A percentile compares a stretch with the other conserved stretches of the same genome.
Evolutionary conservation across 2,329 filamentous ascomycete genomes (phyloP).

Genomic region (Fusarium oligoseptatum): DNA sequence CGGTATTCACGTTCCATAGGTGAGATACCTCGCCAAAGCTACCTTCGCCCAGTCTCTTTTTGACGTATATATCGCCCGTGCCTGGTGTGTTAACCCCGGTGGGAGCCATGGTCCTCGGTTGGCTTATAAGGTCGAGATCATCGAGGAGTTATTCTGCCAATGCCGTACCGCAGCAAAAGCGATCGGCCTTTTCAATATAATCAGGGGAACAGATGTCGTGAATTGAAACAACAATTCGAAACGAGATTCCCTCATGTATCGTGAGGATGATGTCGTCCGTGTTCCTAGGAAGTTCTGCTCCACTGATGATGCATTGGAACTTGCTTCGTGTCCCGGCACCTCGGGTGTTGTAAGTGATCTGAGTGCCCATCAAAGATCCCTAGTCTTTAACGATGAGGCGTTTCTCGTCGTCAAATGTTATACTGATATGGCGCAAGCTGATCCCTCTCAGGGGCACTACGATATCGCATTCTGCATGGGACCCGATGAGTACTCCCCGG

Average conservation of each 20-base stretch:
- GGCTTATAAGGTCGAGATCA: neutral
- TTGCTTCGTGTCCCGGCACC: neutral
- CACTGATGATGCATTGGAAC: neutral
- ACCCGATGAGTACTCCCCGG: neutral
- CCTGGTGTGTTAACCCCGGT: neutral
- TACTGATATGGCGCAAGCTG: conserved; percentile 4
- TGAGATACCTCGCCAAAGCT: neutral
- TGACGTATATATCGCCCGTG: neutral
- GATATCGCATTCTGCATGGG: neutral
- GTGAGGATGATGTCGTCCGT: neutral
- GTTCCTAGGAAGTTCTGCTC: neutral
- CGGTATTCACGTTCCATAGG: neutral
- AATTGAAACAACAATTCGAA: neutral
- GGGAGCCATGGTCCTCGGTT: neutral
- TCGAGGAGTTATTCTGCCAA: neutral
- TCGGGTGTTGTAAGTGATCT: neutral
- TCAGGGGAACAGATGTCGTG: conserved; percentile 10
- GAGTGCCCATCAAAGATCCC: neutral
- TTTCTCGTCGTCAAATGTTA: conserved; percentile 35
- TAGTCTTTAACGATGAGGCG: neutral
- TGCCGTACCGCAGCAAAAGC: conserved; percentile 31
- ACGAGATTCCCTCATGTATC: neutral
- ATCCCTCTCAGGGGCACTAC: neutral
- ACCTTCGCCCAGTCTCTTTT: neutral
- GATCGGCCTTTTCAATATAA: conserved; percentile 38